A percentile compares a stretch with the other conserved stretches of the same genome.
Evolutionary conservation across 2,329 filamentous ascomycete species (phyloP).

Genomic region (Pyrenophora graminea): DNA sequence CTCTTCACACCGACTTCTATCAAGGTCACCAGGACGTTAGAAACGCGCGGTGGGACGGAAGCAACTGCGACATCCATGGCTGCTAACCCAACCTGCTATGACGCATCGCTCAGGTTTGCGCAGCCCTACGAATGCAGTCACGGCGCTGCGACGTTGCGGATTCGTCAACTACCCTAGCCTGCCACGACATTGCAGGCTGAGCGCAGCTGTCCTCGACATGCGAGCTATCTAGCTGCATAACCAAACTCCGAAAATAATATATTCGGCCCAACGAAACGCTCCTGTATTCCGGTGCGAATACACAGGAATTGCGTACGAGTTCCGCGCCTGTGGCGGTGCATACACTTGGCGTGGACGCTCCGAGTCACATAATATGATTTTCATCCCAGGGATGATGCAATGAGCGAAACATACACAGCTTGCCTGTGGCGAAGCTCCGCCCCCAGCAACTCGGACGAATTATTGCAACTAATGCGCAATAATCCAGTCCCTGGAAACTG

Average conservation of each 20-base stretch:
- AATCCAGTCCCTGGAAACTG: slow-evolving; percentile 4
- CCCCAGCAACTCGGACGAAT: slow-evolving; percentile 26
- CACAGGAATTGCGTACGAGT: slow-evolving; percentile 14
- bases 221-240: slow-evolving; percentile 41
- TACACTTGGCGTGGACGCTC: slow-evolving; percentile 17
- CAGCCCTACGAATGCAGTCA: slow-evolving; percentile 35
- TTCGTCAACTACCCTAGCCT: slow-evolving; percentile 40
- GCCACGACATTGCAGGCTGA: slow-evolving; percentile 39
- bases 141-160: slow-evolving; percentile 27
- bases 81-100: slow-evolving; percentile 22
- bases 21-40: slow-evolving; percentile 1
- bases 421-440: slow-evolving; percentile 31
- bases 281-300: slow-evolving; percentile 13
- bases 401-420: slow-evolving; percentile 16
- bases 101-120: slow-evolving; percentile 34
- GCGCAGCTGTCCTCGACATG: slow-evolving; percentile 27
- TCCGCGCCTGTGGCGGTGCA: slow-evolving; percentile 41
- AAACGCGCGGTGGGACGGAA: slow-evolving; percentile 1
- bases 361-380: slow-evolving; percentile 33
- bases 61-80: slow-evolving; percentile 4
- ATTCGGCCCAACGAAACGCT: slow-evolving; percentile 29
- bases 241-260: slow-evolving; percentile 37
- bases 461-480: slow-evolving; percentile 14
- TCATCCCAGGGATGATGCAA: slow-evolving; percentile 11
- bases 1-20: slow-evolving; percentile 10